A percentile compares a stretch with the other conserved stretches of the same genome.
Evolutionary conservation across 148 eudicot species (phyloP).

Genomic region (Beta vulgaris): DNA sequence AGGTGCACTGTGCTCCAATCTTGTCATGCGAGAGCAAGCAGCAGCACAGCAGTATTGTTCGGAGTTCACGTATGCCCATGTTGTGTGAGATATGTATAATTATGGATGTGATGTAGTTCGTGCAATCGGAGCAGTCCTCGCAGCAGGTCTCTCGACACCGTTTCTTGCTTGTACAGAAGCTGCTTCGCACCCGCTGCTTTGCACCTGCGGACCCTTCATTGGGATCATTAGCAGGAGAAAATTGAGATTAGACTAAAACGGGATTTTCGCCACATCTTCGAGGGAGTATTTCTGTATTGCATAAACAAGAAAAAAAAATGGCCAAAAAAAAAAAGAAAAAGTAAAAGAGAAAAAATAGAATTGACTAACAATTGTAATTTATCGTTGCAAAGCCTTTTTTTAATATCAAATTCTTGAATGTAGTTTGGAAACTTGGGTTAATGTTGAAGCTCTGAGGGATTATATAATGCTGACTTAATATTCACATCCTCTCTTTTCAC

Average conservation of each 20-base stretch:
- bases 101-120: constrained; percentile 1
- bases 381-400: constrained; percentile 2
- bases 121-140: constrained; percentile 1
- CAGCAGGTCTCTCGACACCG: constrained; percentile 3
- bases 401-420: neutral
- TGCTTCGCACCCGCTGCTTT: constrained; percentile 13
- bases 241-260: neutral
- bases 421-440: neutral
- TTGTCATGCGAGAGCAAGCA: constrained; percentile 18
- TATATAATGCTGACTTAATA: neutral
- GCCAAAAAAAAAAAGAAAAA: neutral
- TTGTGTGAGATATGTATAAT: constrained; percentile 11
- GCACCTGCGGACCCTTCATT: neutral
- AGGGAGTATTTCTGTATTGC: neutral
- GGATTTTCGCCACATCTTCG: neutral
- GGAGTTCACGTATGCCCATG: constrained; percentile 12
- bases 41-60: constrained; percentile 13
- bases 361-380: constrained; percentile 15
- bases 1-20: constrained; percentile 24
- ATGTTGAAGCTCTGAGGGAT: neutral
- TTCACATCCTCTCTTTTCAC: neutral
- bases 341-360: neutral
- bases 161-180: constrained; percentile 16
- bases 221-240: neutral
- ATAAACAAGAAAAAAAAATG: neutral